Conservation (phyloP, 306 rosid species). For the Sphenostylis stenocarpa region DNA sequence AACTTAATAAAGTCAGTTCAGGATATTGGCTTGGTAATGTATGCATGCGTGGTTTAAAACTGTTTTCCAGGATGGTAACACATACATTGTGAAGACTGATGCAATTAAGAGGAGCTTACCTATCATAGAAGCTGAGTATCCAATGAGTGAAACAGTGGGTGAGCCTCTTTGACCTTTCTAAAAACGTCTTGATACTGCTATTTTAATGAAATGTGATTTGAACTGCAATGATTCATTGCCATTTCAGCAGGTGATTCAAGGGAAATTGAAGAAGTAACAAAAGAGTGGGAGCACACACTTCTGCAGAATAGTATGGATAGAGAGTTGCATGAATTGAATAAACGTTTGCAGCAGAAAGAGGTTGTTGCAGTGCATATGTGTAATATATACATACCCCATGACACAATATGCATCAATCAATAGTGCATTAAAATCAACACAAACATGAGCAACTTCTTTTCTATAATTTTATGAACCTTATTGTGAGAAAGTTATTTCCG, state of each 20-base stretch:
- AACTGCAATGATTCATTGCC: constrained; percentile 35
- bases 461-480: not conserved
- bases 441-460: constrained; percentile 19
- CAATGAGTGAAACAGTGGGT: constrained; percentile 81
- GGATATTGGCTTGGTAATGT: constrained; percentile 27
- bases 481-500: constrained; percentile 13
- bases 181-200: constrained; percentile 9
- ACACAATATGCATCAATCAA: constrained; percentile 9
- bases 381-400: constrained; percentile 19
- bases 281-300: constrained; percentile 99
- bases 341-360: constrained; percentile 97
- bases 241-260: constrained; percentile 68
- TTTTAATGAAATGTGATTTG: constrained; percentile 25
- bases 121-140: constrained; percentile 68
- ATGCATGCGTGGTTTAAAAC: constrained; percentile 30
- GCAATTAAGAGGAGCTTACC: constrained; percentile 92
- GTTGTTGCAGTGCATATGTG: constrained; percentile 39
- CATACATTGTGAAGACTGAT: constrained; percentile 68
- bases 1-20: constrained; percentile 8
- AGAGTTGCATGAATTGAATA: constrained; percentile 90
- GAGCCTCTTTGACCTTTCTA: constrained; percentile 36
- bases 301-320: constrained; percentile 94
- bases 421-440: constrained; percentile 7
- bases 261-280: constrained; percentile 93
- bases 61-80: constrained; percentile 66